Conservation (phyloP, 2,329 filamentous ascomycete genomes). For the Clonostachys rhizophaga region DNA sequence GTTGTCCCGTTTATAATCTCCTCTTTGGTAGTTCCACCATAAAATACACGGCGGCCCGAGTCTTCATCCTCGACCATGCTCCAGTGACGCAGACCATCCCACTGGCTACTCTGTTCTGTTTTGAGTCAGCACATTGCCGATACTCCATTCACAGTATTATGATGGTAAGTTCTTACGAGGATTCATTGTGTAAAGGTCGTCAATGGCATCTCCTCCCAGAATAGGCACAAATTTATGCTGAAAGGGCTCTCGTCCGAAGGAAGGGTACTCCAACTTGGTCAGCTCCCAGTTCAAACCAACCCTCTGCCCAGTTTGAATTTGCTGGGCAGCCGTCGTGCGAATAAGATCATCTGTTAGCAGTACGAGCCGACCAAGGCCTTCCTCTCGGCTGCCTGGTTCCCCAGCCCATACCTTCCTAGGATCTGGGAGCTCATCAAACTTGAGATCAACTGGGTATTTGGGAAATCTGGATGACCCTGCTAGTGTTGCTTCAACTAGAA, state of each 20-base stretch:
- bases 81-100: conserved; percentile 46
- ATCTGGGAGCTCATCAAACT: conserved; percentile 28
- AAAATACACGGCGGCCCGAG: conserved; percentile 33
- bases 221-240: conserved; percentile 44
- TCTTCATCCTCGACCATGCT: conserved; percentile 26
- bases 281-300: conserved; percentile 51
- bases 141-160: background rate
- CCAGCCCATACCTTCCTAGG: conserved; percentile 41
- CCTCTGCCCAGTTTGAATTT: conserved; percentile 45
- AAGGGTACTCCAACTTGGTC: conserved; percentile 49
- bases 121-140: background rate
- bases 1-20: conserved; percentile 38
- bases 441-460: no score
- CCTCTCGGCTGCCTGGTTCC: conserved; percentile 36
- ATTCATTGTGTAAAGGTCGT: conserved; percentile 45
- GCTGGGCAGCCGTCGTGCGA: conserved; percentile 36
- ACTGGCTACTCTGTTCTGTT: conserved; percentile 39
- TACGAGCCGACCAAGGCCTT: conserved; percentile 45
- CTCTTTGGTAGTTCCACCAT: conserved; percentile 36
- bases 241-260: conserved; percentile 44
- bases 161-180: conserved; percentile 16
- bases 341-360: conserved; percentile 50
- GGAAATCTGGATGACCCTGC: no score
- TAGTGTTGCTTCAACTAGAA: no score
- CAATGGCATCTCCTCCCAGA: conserved; percentile 38